Percentiles rank a stretch among this genome's conserved stretches.
Conservation (phyloP, 371 early-diverging fungal species). For the Mucor saturninus region DNA sequence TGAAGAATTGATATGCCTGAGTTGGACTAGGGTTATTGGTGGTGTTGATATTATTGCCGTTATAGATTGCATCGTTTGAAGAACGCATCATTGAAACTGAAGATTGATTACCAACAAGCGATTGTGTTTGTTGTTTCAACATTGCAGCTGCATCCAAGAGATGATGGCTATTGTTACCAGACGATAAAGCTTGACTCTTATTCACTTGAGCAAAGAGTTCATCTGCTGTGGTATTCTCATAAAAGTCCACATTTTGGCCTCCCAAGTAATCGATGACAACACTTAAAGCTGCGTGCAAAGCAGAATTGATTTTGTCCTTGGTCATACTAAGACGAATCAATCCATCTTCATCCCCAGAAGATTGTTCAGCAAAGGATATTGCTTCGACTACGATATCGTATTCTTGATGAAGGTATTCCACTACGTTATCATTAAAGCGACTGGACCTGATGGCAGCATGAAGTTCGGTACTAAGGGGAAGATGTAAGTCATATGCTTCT, state of each 20-base stretch:
- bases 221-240: slow-evolving; percentile 14
- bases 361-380: neutral
- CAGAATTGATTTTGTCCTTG: slow-evolving; percentile 3
- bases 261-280: slow-evolving; percentile 19
- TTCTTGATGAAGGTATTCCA: neutral
- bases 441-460: slow-evolving; percentile 5
- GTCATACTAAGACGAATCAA: slow-evolving; percentile 18
- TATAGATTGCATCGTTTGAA: slow-evolving; percentile 6
- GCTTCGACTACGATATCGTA: slow-evolving; percentile 14
- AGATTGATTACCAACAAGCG: slow-evolving; percentile 1
- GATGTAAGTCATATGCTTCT: slow-evolving; percentile 42
- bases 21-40: slow-evolving; percentile 10
- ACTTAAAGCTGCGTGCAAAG: slow-evolving; percentile 14
- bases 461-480: slow-evolving; percentile 17
- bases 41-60: neutral
- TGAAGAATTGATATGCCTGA: slow-evolving; percentile 19
- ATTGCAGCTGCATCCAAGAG: neutral
- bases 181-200: neutral
- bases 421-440: slow-evolving; percentile 10
- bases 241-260: slow-evolving; percentile 12
- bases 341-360: neutral
- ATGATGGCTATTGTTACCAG: slow-evolving; percentile 10
- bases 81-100: slow-evolving; percentile 21
- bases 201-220: slow-evolving; percentile 8
- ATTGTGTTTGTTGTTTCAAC: slow-evolving; percentile 9